Percentiles rank a stretch among this genome's conserved stretches.
These are phyloP conservation scores for Coelastrella sp. DNA, from an alignment of 139 green algal species.

Conservation along the genomic window DNA sequence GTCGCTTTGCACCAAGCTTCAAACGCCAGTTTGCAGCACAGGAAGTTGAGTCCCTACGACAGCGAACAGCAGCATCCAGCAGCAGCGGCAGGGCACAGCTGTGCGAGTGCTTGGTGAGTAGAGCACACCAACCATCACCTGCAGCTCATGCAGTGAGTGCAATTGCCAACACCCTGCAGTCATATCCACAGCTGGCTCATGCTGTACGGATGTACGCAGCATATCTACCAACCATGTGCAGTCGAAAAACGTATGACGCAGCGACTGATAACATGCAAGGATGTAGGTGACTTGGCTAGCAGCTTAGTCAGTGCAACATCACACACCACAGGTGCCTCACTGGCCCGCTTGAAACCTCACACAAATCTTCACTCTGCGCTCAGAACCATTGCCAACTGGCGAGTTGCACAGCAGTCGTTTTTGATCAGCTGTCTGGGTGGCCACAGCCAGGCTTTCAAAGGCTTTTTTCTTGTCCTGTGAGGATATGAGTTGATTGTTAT, in stretches of 20 bases:
- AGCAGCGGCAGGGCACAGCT: constrained; percentile 36
- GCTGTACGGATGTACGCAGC: background rate
- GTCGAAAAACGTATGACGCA: too few species aligned
- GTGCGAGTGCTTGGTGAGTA: constrained; percentile 59
- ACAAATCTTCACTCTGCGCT: too few species aligned
- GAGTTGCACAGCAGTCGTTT: too few species aligned
- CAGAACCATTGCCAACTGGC: too few species aligned
- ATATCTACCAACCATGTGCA: too few species aligned
- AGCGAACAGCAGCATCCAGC: constrained; percentile 49
- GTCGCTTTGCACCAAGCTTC: constrained; percentile 62
- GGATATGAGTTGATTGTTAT: background rate
- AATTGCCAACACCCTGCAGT: background rate
- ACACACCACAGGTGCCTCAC: too few species aligned
- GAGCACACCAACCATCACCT: background rate
- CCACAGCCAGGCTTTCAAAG: too few species aligned
- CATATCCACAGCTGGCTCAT: background rate
- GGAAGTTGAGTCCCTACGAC: constrained; percentile 61
- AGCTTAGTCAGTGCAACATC: too few species aligned
- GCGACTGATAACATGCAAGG: too few species aligned
- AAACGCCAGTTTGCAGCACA: constrained; percentile 69
- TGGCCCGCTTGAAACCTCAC: too few species aligned
- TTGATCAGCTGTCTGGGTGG: too few species aligned
- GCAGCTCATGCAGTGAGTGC: background rate
- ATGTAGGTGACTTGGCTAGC: too few species aligned
- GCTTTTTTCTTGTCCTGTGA: background rate